Conservation (phyloP, 805 yeast genomes). For the Debaryomyces prosopidis region DNA sequence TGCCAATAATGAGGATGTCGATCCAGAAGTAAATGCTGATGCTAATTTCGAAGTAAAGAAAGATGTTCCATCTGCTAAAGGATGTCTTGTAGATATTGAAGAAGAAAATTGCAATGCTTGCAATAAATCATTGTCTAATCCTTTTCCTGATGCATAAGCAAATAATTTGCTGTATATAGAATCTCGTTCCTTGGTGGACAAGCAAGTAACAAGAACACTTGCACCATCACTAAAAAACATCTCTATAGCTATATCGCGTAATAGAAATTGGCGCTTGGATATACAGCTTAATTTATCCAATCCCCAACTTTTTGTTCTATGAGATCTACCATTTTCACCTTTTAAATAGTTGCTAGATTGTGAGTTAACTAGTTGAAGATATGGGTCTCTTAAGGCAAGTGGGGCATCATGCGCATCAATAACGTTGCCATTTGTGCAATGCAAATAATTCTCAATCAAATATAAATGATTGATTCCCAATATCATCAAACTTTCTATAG, state of each 20-base stretch:
- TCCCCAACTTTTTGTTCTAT: slow-evolving; percentile 60
- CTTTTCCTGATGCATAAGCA: slow-evolving; percentile 48
- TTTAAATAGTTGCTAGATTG: slow-evolving; percentile 32
- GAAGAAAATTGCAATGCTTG: slow-evolving; percentile 55
- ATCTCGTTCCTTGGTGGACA: slow-evolving; percentile 56
- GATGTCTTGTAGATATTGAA: slow-evolving; percentile 34
- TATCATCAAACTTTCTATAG: slow-evolving; percentile 73
- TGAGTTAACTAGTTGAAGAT: slow-evolving; percentile 62
- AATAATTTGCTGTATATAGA: slow-evolving; percentile 50
- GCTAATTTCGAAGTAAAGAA: slow-evolving; percentile 30
- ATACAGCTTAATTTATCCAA: slow-evolving; percentile 59
- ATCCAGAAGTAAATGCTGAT: slow-evolving; percentile 37
- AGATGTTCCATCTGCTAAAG: slow-evolving; percentile 37
- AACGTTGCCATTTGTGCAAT: slow-evolving; percentile 50
- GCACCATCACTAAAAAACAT: slow-evolving; percentile 73
- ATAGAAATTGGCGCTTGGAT: slow-evolving; percentile 71
- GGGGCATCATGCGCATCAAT: slow-evolving; percentile 71
- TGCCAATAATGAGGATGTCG: slow-evolving; percentile 28
- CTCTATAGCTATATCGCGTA: slow-evolving; percentile 81
- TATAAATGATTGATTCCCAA: slow-evolving; percentile 66
- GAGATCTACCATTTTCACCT: slow-evolving; percentile 29
- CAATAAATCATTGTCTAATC: slow-evolving; percentile 55
- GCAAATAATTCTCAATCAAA: slow-evolving; percentile 68
- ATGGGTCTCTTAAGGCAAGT: slow-evolving; percentile 60
- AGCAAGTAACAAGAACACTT: slow-evolving; percentile 66